phyloP scores from a whole-genome alignment of 1,284 basidiomycete genomes.

The Heterobasidion occidentale region DNA sequence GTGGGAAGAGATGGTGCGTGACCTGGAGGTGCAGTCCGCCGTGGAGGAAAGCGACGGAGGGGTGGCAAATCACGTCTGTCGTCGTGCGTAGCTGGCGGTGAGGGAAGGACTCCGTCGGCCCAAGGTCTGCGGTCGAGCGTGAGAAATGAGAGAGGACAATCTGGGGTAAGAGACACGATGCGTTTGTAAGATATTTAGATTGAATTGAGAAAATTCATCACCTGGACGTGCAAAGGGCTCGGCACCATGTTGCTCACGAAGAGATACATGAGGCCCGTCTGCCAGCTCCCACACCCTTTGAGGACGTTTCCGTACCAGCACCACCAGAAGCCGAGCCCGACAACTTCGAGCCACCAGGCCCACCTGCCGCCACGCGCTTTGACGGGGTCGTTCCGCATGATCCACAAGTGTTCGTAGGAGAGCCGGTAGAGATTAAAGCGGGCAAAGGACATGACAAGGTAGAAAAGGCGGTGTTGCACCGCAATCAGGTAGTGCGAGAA shows the following conservation, averaged over 20 bases:
- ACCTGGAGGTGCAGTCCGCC: conserved; percentile 94
- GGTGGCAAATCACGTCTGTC: conserved; percentile 87
- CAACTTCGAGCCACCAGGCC: conserved; percentile 68
- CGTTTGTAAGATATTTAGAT: background rate
- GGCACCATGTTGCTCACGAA: conserved; percentile 76
- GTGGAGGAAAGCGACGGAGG: conserved; percentile 83
- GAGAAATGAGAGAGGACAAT: conserved; percentile 98
- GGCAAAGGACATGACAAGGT: conserved; percentile 85
- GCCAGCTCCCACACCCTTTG: conserved; percentile 61
- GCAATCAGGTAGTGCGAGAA: conserved; percentile 63
- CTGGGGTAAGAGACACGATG: conserved; percentile 29
- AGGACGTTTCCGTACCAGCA: conserved; percentile 69
- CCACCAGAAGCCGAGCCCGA: conserved; percentile 71
- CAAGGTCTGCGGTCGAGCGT: conserved; percentile 90
- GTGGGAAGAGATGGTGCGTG: conserved; percentile 95
- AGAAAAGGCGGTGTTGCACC: conserved; percentile 91
- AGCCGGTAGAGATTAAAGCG: conserved; percentile 94
- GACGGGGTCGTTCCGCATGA: conserved; percentile 51
- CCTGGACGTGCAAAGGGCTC: conserved; percentile 84
- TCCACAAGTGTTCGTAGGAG: conserved; percentile 75
- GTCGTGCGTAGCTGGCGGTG: conserved; percentile 94
- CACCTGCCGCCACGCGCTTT: conserved; percentile 57
- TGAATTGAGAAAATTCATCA: conserved; percentile 18
- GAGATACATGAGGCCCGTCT: conserved; percentile 58
- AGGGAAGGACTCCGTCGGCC: conserved; percentile 86